A percentile compares a stretch with the other conserved stretches of the same genome.
Evolutionary conservation across 2,329 filamentous ascomycete genomes (phyloP).

Genomic region (Xylaria multiplex): DNA sequence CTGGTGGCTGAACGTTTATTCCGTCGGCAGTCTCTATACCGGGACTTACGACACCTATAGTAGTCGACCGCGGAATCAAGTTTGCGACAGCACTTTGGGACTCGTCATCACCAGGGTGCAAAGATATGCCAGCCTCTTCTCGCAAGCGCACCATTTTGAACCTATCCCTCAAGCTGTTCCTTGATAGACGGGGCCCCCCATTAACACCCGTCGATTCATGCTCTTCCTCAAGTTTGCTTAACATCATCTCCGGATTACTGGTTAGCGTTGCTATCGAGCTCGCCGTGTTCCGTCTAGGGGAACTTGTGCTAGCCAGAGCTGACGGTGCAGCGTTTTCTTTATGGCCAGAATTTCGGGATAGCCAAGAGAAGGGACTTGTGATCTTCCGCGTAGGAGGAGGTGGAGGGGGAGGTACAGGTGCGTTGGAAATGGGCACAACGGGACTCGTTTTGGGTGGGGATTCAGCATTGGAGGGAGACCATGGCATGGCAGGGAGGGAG

Average conservation of each 20-base stretch:
- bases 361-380: slow-evolving; percentile 87
- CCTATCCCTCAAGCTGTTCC: slow-evolving; percentile 77
- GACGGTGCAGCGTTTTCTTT: slow-evolving; percentile 65
- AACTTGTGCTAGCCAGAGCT: slow-evolving; percentile 54
- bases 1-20: slow-evolving; percentile 46
- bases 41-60: slow-evolving; percentile 42
- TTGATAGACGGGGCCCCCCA: slow-evolving; percentile 58
- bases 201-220: slow-evolving; percentile 59
- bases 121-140: slow-evolving; percentile 72
- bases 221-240: slow-evolving; percentile 80
- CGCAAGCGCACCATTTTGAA: slow-evolving; percentile 81
- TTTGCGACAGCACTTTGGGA: slow-evolving; percentile 50
- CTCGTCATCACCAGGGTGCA: slow-evolving; percentile 64
- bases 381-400: slow-evolving; percentile 71
- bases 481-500: slow-evolving; percentile 76
- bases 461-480: slow-evolving; percentile 68
- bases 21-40: slow-evolving; percentile 44
- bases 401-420: slow-evolving; percentile 51
- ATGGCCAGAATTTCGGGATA: slow-evolving; percentile 73
- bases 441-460: slow-evolving; percentile 59
- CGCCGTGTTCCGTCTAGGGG: slow-evolving; percentile 75
- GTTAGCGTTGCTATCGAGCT: slow-evolving; percentile 81
- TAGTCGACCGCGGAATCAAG: slow-evolving; percentile 30
- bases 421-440: slow-evolving; percentile 49
- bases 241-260: slow-evolving; percentile 83